Evolutionary conservation across 345 rosid species (phyloP).

Genomic region (Eucalyptus curtisii): DNA sequence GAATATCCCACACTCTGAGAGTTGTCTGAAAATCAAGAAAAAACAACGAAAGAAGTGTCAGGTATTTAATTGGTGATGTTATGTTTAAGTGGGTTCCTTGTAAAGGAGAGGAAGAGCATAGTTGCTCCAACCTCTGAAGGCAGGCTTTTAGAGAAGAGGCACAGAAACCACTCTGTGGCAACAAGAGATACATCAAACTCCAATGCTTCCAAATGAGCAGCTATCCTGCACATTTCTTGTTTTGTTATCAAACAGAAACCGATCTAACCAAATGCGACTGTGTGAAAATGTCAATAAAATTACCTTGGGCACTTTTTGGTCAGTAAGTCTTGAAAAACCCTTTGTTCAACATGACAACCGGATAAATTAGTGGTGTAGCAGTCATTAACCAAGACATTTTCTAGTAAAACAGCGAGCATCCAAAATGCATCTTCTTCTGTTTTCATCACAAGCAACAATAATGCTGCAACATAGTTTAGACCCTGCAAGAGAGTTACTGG

Average conservation of each 20-base stretch:
- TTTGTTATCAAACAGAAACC: not conserved
- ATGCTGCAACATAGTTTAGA: constrained; percentile 89
- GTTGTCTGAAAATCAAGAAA: constrained; percentile 49
- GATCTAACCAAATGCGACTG: not conserved
- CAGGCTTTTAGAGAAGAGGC: constrained; percentile 97
- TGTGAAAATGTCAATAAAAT: not conserved
- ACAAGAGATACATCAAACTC: constrained; percentile 98
- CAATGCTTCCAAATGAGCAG: constrained; percentile 78
- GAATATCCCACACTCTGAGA: constrained; percentile 95
- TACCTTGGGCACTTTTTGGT: constrained; percentile 82
- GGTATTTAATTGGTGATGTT: not conserved
- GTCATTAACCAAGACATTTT: constrained; percentile 89
- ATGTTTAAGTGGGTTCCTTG: not conserved
- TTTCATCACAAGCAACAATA: constrained; percentile 94
- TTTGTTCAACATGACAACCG: constrained; percentile 97
- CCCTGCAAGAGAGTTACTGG: constrained; percentile 36
- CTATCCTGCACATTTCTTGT: constrained; percentile 46
- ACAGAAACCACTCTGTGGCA: constrained; percentile 98
- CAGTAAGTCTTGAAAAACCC: constrained; percentile 94
- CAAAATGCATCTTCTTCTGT: constrained; percentile 99
- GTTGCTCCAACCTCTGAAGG: constrained; percentile 83
- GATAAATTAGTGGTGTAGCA: constrained; percentile 91
- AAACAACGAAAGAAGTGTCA: not conserved
- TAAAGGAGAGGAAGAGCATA: not conserved
- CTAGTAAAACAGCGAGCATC: constrained; percentile 97